These are phyloP conservation scores for Pulveroboletus sp. DNA, from an alignment of 768 basidiomycete species.

Conservation along the genomic window DNA sequence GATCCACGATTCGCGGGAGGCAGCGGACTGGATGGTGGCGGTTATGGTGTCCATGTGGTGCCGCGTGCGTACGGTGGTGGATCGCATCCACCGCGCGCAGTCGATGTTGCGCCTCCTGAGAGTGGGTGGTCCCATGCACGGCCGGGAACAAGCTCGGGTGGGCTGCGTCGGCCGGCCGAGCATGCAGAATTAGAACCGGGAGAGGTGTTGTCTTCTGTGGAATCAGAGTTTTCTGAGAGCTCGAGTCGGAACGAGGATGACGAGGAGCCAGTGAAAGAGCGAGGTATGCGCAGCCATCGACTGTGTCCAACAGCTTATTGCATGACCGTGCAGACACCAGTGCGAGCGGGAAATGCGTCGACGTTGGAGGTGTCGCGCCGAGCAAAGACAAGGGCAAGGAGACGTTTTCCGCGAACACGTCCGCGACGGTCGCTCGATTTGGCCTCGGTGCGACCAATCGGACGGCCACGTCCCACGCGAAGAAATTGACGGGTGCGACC, in stretches of 20 bases:
- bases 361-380: not conserved
- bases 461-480: conserved; percentile 9
- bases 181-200: conserved; percentile 22
- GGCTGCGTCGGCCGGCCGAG: not conserved
- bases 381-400: conserved; percentile 10
- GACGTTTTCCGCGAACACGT: not conserved
- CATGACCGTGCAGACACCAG: not conserved
- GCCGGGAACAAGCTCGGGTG: not conserved
- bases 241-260: conserved; percentile 21
- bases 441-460: not conserved
- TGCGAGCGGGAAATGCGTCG: not conserved
- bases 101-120: not conserved
- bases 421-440: conserved; percentile 3
- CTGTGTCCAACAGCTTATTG: not conserved
- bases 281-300: conserved; percentile 6
- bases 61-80: not conserved
- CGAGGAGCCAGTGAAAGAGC: not conserved
- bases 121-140: conserved; percentile 4
- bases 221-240: conserved; percentile 22
- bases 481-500: conserved; percentile 12
- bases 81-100: not conserved
- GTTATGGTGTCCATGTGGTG: not conserved
- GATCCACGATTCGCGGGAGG: conserved; percentile 10
- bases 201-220: conserved; percentile 21
- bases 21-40: not conserved